Evolutionary conservation across 768 basidiomycete species (phyloP).

Genomic region (Cantharellus anzutake): DNA sequence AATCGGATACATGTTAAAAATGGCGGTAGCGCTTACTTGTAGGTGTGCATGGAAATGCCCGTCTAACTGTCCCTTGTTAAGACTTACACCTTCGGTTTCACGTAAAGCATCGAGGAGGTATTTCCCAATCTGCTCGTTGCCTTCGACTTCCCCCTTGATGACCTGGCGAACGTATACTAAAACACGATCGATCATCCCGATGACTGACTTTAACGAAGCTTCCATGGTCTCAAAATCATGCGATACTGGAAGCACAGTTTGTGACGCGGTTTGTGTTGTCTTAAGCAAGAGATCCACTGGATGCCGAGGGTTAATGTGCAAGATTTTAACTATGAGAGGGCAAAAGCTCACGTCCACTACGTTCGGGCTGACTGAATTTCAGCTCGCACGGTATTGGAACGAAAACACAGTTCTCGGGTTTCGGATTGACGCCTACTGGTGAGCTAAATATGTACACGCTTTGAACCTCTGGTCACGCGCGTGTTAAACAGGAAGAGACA

Average conservation of each 20-base stretch:
- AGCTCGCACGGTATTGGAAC: constrained; percentile 79
- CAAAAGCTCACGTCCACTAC: constrained; percentile 53
- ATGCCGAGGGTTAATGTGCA: not conserved
- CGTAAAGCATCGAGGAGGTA: constrained; percentile 79
- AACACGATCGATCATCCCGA: constrained; percentile 67
- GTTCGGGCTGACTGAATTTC: constrained; percentile 64
- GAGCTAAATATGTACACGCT: constrained; percentile 28
- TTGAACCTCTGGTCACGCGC: not conserved
- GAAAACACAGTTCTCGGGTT: constrained; percentile 91
- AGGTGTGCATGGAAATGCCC: constrained; percentile 49
- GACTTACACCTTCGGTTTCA: constrained; percentile 27
- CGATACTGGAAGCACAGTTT: constrained; percentile 17
- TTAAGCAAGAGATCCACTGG: constrained; percentile 4
- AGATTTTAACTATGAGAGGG: not conserved
- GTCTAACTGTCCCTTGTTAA: constrained; percentile 34
- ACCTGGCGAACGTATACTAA: constrained; percentile 70
- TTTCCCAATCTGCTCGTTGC: constrained; percentile 72
- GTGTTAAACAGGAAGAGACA: constrained; percentile 9
- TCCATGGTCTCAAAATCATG: constrained; percentile 57
- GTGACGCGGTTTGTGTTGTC: constrained; percentile 11
- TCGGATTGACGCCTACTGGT: constrained; percentile 72
- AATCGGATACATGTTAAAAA: not conserved
- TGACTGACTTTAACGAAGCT: constrained; percentile 47
- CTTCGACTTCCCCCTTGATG: constrained; percentile 52
- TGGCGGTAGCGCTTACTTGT: constrained; percentile 28